Evolutionary conservation across 2,329 filamentous ascomycete species (phyloP).

Genomic region (Karstenula rhodostoma): DNA sequence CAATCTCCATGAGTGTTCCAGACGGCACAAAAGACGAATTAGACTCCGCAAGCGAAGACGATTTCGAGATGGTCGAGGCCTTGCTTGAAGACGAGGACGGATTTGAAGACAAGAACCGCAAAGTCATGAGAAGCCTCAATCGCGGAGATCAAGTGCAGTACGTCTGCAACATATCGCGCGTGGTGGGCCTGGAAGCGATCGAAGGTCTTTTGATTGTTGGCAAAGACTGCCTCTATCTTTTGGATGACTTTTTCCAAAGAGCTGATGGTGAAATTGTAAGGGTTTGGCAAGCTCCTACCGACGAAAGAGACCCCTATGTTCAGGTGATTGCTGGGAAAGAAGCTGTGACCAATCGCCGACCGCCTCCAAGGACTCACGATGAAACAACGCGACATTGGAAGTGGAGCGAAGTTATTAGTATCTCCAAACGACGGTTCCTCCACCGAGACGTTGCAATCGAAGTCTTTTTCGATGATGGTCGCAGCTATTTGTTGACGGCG

Average conservation of each 20-base stretch:
- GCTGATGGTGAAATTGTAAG: conserved; percentile 96
- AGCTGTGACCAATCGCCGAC: conserved; percentile 60
- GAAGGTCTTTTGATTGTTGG: conserved; percentile 94
- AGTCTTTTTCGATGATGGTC: conserved; percentile 94
- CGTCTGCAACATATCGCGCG: conserved; percentile 93
- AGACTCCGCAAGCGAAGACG: conserved; percentile 73
- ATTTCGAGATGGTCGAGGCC: conserved; percentile 95
- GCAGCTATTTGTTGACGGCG: conserved; percentile 90
- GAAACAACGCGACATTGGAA: conserved; percentile 92
- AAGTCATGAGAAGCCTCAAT: conserved; percentile 93
- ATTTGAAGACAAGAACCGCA: conserved; percentile 97
- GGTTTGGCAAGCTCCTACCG: conserved; percentile 88
- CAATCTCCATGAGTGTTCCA: conserved; percentile 26
- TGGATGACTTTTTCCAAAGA: conserved; percentile 96
- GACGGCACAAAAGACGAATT: conserved; percentile 51
- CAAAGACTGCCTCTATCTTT: conserved; percentile 89
- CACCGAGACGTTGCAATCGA: conserved; percentile 97
- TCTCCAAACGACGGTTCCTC: conserved; percentile 93
- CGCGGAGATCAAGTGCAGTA: conserved; percentile 91
- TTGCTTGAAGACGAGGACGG: conserved; percentile 84
- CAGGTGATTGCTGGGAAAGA: conserved; percentile 88
- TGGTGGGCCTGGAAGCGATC: conserved; percentile 90
- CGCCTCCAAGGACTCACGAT: conserved; percentile 42
- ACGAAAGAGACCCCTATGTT: conserved; percentile 94
- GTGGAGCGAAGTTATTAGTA: conserved; percentile 92